Evolutionary conservation across 441 rosid species (phyloP).

Genomic region (Pelargonium cotyledonis): DNA sequence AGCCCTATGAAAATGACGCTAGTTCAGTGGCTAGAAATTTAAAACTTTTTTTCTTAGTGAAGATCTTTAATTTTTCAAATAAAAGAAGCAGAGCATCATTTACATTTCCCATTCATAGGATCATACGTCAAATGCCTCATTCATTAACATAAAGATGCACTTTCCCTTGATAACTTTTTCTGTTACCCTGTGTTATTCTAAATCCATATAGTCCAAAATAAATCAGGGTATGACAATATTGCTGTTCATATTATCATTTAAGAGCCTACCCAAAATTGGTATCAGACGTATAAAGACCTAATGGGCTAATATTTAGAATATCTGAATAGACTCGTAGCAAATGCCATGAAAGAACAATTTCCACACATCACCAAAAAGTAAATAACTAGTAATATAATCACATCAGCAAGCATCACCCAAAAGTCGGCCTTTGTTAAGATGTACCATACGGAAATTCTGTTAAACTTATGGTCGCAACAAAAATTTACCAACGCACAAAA

Average conservation of each 20-base stretch:
- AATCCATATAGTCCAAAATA: neutral
- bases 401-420: neutral
- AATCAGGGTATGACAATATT: neutral
- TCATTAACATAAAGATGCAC: neutral
- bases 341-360: neutral
- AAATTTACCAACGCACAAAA: neutral
- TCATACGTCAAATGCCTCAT: neutral
- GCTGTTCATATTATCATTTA: neutral
- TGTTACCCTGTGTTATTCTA: neutral
- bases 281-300: neutral
- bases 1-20: neutral
- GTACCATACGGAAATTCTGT: neutral
- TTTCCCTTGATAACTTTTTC: neutral
- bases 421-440: neutral
- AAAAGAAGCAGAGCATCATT: no score
- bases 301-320: neutral
- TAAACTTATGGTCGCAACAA: neutral
- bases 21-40: neutral
- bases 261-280: neutral
- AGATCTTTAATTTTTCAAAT: neutral
- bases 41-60: neutral
- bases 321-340: neutral
- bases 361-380: neutral
- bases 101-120: neutral
- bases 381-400: neutral